These are phyloP conservation scores for Parascedosporium putredinis DNA, from an alignment of 2,329 filamentous ascomycete genomes.

Conservation along the genomic window DNA sequence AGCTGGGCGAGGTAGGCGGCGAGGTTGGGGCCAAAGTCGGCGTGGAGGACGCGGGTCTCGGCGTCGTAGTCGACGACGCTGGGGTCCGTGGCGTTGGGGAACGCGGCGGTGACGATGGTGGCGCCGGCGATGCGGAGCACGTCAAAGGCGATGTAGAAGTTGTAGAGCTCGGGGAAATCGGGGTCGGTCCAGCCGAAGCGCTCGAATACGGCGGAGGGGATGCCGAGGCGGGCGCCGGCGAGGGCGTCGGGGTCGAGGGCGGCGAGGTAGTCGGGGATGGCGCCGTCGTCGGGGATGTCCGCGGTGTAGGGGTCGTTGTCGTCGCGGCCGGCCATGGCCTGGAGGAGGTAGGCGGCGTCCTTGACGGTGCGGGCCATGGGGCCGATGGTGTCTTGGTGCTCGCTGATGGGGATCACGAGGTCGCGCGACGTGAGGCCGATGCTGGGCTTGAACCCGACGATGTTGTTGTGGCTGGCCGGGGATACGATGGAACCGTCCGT, in stretches of 20 bases:
- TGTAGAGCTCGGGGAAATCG: slow-evolving; percentile 22
- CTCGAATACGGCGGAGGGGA: slow-evolving; percentile 50
- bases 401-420: slow-evolving; percentile 55
- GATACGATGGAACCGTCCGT: slow-evolving; percentile 54
- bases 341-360: slow-evolving; percentile 53
- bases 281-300: slow-evolving; percentile 36
- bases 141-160: slow-evolving; percentile 42
- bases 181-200: slow-evolving; percentile 10
- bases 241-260: slow-evolving; percentile 45
- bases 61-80: slow-evolving; percentile 19
- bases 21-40: slow-evolving; percentile 50
- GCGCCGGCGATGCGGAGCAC: slow-evolving; percentile 45
- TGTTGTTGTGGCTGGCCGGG: slow-evolving; percentile 42
- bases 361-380: slow-evolving; percentile 53
- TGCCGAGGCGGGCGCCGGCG: slow-evolving; percentile 47
- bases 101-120: slow-evolving; percentile 45
- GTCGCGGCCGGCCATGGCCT: slow-evolving; percentile 53
- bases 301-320: slow-evolving; percentile 53
- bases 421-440: slow-evolving; percentile 53
- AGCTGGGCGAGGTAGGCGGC: slow-evolving; percentile 46
- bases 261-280: slow-evolving; percentile 46
- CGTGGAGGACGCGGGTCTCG: slow-evolving; percentile 32
- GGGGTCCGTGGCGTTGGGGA: slow-evolving; percentile 18
- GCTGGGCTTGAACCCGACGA: slow-evolving; percentile 60
- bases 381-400: slow-evolving; percentile 57